Percentiles rank a stretch among this genome's conserved stretches.
These are phyloP conservation scores for Fusarium redolens DNA, from an alignment of 2,329 filamentous ascomycete genomes.

Conservation along the genomic window DNA sequence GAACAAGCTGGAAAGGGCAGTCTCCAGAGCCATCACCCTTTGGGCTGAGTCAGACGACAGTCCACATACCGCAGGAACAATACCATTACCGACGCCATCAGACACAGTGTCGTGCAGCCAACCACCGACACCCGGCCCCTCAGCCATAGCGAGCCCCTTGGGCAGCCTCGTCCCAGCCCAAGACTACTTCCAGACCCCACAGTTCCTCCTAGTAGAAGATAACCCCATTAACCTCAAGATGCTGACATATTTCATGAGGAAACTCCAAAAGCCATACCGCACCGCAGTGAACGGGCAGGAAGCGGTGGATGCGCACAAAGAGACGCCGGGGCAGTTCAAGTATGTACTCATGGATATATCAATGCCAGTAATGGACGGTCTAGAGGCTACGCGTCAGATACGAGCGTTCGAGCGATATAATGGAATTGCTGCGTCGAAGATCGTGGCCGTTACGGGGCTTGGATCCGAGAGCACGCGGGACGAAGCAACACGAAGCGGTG, in stretches of 20 bases:
- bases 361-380: slow-evolving; percentile 1
- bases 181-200: background rate
- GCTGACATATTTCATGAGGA: slow-evolving; percentile 48
- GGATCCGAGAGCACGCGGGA: background rate
- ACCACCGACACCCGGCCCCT: background rate
- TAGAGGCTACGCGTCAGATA: slow-evolving; percentile 10
- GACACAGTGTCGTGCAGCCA: background rate
- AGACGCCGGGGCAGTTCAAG: background rate
- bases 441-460: background rate
- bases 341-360: slow-evolving; percentile 15
- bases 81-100: background rate
- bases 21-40: background rate
- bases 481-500: slow-evolving; percentile 2
- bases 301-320: slow-evolving; percentile 44
- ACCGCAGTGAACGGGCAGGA: slow-evolving; percentile 49
- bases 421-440: background rate
- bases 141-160: background rate
- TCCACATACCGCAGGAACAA: background rate
- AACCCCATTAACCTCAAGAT: slow-evolving; percentile 53
- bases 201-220: slow-evolving; percentile 54
- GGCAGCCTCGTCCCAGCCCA: background rate
- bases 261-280: slow-evolving; percentile 41
- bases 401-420: background rate
- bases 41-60: background rate
- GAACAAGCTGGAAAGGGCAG: slow-evolving; percentile 49